Percentiles rank a stretch among this genome's conserved stretches.
Evolutionary conservation across 352 stramenopile species (phyloP).

Genomic region (Phytophthora podocarpi): DNA sequence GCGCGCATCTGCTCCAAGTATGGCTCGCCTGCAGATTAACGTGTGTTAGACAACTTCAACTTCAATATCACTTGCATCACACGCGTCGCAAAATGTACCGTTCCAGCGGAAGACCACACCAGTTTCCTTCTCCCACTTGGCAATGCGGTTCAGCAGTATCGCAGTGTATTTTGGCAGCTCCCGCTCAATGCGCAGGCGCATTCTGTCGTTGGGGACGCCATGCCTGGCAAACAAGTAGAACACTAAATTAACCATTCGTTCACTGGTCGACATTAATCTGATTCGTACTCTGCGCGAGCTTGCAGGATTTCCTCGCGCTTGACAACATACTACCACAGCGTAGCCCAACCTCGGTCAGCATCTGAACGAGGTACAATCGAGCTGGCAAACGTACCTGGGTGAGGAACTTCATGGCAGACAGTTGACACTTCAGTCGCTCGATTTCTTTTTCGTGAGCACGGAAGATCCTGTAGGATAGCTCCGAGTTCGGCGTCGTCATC

Average conservation of each 20-base stretch:
- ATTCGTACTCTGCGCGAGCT: slow-evolving; percentile 41
- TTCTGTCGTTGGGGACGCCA: slow-evolving; percentile 36
- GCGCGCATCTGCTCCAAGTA: slow-evolving; percentile 44
- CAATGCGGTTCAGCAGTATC: slow-evolving; percentile 43
- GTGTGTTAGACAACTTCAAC: not conserved
- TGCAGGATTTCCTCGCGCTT: slow-evolving; percentile 53
- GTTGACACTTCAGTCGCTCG: slow-evolving; percentile 31
- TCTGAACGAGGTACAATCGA: not conserved
- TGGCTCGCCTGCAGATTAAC: slow-evolving; percentile 21
- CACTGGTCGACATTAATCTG: not conserved
- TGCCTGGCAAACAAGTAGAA: slow-evolving; percentile 16
- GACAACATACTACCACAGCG: slow-evolving; percentile 34
- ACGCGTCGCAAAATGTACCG: slow-evolving; percentile 38
- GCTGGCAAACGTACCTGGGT: slow-evolving; percentile 12
- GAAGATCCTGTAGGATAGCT: slow-evolving; percentile 36
- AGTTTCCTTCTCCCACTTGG: slow-evolving; percentile 44
- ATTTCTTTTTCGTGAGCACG: slow-evolving; percentile 37
- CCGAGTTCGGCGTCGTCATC: slow-evolving; percentile 25
- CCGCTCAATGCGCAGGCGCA: slow-evolving; percentile 41
- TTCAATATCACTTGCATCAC: not conserved
- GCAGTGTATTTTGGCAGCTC: slow-evolving; percentile 51
- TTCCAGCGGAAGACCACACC: slow-evolving; percentile 42
- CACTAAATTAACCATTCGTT: not conserved
- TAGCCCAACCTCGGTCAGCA: not conserved
- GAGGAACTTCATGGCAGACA: slow-evolving; percentile 26